Evolutionary conservation across 1,284 basidiomycete genomes (phyloP), one percentile per base, ranked within the genome.

Genomic region (Cryptococcus maquisensis): DNA sequence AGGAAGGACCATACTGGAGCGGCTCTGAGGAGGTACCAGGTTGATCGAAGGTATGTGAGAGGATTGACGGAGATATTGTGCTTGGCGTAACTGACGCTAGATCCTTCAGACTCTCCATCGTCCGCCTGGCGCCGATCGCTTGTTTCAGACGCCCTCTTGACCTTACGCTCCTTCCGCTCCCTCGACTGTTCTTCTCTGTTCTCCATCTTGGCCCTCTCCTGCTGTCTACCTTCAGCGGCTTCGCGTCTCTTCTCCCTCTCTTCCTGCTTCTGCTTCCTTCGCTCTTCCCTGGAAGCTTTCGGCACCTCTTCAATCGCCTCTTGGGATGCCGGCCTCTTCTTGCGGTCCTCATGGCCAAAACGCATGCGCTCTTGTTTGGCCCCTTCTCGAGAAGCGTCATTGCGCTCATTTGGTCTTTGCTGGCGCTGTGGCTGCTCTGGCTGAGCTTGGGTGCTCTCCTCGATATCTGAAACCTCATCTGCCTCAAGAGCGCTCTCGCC

Each of bases 1-100:
- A 53, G 24, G 20, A 49, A n/a, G 5, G 54, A 53, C 54, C 57
- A 56, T 10, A 56, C n/a, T 3, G 57, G 57, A 9, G 57, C 54
- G 28, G 47, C 26, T n/a, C 44, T 55, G 16, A 59, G 41, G n/a
- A 56, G 51, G 20, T 41, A 13, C 51, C 57, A 56, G 10, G 26
- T 23, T 1, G 52, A 36, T 39, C 24, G 13, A 10, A 52, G 21
- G 20, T 42, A 37, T 15, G 35, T 51, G 4, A 43, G 21, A 20
- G 52, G 52, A 2, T 16, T 39, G 15, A 42, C 20, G 18, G 52
- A 48, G 12, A 52, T 32, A n/a, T 16, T 18, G 18, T 21, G 28
- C 13, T 40, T 54, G 2, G 9, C 15, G 7, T 36, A 24, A 3
- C 40, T 45, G 43, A 15, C 24, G 43, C 12, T 45, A 12, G 43